Base-by-base conservation (phyloP, 2,329 filamentous ascomycete species). In the Aspergillus latus region DNA sequence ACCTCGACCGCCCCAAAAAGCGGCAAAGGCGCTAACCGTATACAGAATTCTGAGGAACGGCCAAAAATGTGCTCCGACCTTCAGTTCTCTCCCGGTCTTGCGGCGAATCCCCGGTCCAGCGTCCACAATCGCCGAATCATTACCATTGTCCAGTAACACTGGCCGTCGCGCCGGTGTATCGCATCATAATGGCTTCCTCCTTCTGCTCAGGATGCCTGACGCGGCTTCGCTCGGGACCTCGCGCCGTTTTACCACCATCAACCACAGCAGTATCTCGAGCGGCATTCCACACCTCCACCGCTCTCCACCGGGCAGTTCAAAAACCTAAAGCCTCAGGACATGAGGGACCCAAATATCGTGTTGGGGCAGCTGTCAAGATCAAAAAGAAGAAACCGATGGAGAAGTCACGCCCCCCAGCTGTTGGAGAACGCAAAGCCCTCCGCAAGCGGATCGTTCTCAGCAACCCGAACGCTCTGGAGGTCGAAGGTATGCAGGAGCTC, bases 371-470 rank as follows among this genome's bases (percentile, higher is more conserved):
- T 11, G 67, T 72, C n/a, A 73, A 73, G 50, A 78, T 79, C 60
- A 80, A 76, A 61, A 78, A 76, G 67, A 78, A 76, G 60, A 62
- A 65, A 37, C 64, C 60, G 10, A 66, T 67, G n/a, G 74, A 77
- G n/a, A 68, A 71, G 11, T 73, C 77, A 54, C 84, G 82, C 73
- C 80, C 85, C 13, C 88, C 89, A 16, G 79, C 79, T 9, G 81
- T 85, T 2, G 93, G 92, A 63, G 92, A 97, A 80, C 86, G 92
- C 63, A 96, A 92, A 76, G 89, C 90, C 29, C 80, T 90, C 70
- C 87, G 92, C 63, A 96, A 95, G 79, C 86, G 90, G 64, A 90
- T 99, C 67, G 86, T 95, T 58, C 85, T 99, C 59, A 93, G 88
- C 80, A 99, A 97, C 77, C 89, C 90, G 74, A 97, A 96, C 76